Base-by-base conservation (phyloP, 129 eudicot species). In the Erigeron canadensis region DNA sequence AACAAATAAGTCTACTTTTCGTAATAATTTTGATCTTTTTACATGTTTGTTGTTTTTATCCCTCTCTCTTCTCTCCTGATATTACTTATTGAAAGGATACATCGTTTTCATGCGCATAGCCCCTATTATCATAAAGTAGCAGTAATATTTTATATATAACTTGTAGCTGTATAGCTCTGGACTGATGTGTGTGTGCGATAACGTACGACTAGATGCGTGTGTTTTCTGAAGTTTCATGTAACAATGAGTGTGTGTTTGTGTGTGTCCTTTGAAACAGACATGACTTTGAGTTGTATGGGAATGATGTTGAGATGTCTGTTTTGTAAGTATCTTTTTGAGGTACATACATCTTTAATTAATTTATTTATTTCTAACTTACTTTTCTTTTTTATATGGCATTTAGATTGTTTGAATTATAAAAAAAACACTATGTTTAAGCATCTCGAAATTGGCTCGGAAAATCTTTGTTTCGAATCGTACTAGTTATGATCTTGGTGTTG, bases 261-360 rank as follows among this genome's bases (percentile, higher is more conserved):
- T 69, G 80, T 76, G 81, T 76, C 81, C 81, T 81, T 71, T 71
- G 75, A 73, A 76, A 76, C 78, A 71, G 75, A 81, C 81, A 70
- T 76, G 85, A 73, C 78, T 69, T 81, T 71, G 81, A 81, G 78
- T 77, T 71, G 81, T 65, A 76, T 71, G 71, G 51, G 70, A 81
- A 71, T 76, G 85, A 71, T 76, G 81, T 71, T 48, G 81, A 81
- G 67, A 81, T 59, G 77, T 64, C 72, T 65, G 67, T 63, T 71
- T 59, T 64, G 11, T 75, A 70, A 50, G 53, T 54, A 68, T 75
- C 67, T 46, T 71, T 56, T 70, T 69, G 43, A 63, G 44, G 46
- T 42, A 65, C 73, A 55, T 42, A 65, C 67, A 28, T 28, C 34
- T 28, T 28, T 28, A 28, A 28, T 28, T 28, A 1, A 3, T 28